Conservation (phyloP, 2,329 filamentous ascomycete genomes). For the Venturia carpophila region DNA sequence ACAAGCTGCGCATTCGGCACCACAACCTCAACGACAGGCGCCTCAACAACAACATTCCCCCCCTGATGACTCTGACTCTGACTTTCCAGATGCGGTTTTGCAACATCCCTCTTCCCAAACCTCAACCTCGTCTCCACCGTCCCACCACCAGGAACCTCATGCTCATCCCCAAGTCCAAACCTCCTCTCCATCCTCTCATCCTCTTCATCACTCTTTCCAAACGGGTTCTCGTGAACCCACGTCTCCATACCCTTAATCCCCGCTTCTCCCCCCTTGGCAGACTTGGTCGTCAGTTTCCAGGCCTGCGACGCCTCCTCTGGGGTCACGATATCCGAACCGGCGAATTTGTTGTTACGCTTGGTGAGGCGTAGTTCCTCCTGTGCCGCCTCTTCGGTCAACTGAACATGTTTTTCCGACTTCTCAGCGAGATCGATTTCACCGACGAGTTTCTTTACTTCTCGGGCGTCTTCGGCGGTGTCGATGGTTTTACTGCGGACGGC, state of each 20-base stretch:
- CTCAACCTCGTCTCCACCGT: neutral
- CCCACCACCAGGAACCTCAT: neutral
- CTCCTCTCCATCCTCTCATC: neutral
- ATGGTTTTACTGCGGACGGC: neutral
- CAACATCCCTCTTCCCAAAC: neutral
- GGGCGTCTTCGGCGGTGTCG: neutral
- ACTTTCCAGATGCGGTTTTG: neutral
- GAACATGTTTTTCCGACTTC: neutral
- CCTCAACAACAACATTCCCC: neutral
- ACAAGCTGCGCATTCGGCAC: neutral
- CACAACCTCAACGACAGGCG: neutral
- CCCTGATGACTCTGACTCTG: neutral
- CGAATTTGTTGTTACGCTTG: neutral
- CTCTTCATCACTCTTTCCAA: neutral
- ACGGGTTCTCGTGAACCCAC: neutral
- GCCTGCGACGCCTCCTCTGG: neutral
- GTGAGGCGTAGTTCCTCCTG: neutral
- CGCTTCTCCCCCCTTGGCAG: neutral
- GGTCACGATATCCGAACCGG: neutral
- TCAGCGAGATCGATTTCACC: neutral
- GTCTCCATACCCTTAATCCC: neutral
- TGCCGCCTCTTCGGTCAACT: neutral
- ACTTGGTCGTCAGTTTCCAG: neutral
- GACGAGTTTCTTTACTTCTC: neutral
- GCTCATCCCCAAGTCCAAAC: neutral